phyloP scores from a whole-genome alignment of 345 rosid genomes.

The Luvunga scandens region DNA sequence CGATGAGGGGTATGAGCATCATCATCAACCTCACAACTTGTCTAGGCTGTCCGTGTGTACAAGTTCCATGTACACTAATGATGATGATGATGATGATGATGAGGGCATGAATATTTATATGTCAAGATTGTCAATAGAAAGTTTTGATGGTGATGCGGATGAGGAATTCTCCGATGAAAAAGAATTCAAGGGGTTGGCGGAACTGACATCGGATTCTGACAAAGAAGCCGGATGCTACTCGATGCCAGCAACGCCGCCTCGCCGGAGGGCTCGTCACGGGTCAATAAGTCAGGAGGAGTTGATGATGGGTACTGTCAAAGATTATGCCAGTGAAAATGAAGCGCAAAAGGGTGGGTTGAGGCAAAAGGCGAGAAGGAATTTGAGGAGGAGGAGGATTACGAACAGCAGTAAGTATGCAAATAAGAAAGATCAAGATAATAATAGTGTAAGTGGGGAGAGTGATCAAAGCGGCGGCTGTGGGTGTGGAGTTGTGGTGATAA shows the following conservation, averaged over 20 bases:
- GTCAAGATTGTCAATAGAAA: constrained; percentile 58
- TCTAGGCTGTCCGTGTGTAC: constrained; percentile 78
- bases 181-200: constrained; percentile 24
- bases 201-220: constrained; percentile 57
- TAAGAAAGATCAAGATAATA: constrained; percentile 23
- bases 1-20: constrained; percentile 41
- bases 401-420: constrained; percentile 9
- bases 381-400: constrained; percentile 34
- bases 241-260: constrained; percentile 54
- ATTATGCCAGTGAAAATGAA: constrained; percentile 85
- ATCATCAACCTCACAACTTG: constrained; percentile 37
- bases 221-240: constrained; percentile 52
- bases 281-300: neutral
- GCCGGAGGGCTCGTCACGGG: constrained; percentile 30
- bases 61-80: constrained; percentile 53
- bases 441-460: constrained; percentile 58
- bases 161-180: constrained; percentile 62
- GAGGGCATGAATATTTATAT: constrained; percentile 31
- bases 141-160: constrained; percentile 73
- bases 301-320: constrained; percentile 26
- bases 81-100: constrained; percentile 26
- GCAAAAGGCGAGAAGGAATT: constrained; percentile 24
- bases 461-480: constrained; percentile 38
- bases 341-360: constrained; percentile 23
- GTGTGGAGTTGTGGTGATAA: constrained; percentile 65